Percentiles rank a stretch among this genome's conserved stretches.
phyloP scores from a whole-genome alignment of 2,329 filamentous ascomycete species.

The Sporothrix variecibatus region DNA sequence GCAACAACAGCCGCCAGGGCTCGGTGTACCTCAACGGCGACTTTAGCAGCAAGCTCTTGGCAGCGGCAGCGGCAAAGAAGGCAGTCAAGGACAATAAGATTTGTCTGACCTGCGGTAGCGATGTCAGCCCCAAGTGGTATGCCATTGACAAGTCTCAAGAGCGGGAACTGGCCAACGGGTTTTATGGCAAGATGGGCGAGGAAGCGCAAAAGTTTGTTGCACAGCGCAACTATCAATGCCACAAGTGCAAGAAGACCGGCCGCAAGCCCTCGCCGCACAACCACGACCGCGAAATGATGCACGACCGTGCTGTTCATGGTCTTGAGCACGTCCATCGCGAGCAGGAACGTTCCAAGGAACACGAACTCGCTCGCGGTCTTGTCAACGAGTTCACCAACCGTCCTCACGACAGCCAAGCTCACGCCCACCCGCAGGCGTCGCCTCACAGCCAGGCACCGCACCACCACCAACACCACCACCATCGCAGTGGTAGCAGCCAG shows the following conservation, averaged over 20 bases:
- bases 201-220: constrained; percentile 62
- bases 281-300: background rate
- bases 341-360: constrained; percentile 9
- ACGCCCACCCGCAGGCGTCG: background rate
- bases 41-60: constrained; percentile 31
- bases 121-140: constrained; percentile 77
- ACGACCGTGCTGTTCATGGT: background rate
- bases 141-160: constrained; percentile 56
- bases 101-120: constrained; percentile 66
- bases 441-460: background rate
- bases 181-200: constrained; percentile 52
- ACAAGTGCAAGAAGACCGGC: constrained; percentile 67
- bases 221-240: constrained; percentile 68
- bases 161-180: constrained; percentile 54
- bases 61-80: constrained; percentile 36
- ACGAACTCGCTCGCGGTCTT: background rate
- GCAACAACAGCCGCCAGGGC: constrained; percentile 21
- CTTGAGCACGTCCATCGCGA: background rate
- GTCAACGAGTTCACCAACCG: constrained; percentile 1
- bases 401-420: background rate
- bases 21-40: constrained; percentile 20
- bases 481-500: constrained; percentile 30
- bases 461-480: background rate
- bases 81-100: constrained; percentile 54
- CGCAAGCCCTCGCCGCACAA: constrained; percentile 45